Conservation (phyloP, 352 stramenopile genomes). For the Phytophthora constricta region DNA sequence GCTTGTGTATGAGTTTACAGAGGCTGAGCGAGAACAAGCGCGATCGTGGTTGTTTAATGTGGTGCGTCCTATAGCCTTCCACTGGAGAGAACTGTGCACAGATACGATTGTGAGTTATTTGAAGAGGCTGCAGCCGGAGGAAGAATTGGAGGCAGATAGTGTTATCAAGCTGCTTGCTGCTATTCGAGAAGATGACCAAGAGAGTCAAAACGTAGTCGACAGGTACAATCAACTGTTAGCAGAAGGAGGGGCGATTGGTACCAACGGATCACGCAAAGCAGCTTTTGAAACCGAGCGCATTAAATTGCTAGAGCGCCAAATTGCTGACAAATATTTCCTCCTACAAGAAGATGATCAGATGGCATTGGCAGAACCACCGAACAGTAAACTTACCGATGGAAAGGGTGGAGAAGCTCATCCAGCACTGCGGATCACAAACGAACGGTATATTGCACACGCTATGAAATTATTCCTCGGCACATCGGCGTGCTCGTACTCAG, state of each 20-base stretch:
- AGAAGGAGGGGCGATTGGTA: not conserved
- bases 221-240: constrained; percentile 17
- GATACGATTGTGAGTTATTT: constrained; percentile 51
- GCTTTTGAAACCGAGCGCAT: constrained; percentile 31
- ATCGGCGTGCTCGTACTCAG: constrained; percentile 37
- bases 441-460: constrained; percentile 55
- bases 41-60: constrained; percentile 28
- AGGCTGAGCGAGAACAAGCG: constrained; percentile 36
- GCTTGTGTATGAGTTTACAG: constrained; percentile 63
- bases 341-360: constrained; percentile 17
- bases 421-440: constrained; percentile 35
- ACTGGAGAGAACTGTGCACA: constrained; percentile 50
- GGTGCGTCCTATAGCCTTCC: constrained; percentile 48
- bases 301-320: constrained; percentile 30
- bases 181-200: constrained; percentile 32
- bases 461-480: constrained; percentile 47
- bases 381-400: not conserved
- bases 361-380: too few relatives aligned
- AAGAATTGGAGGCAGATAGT: not conserved
- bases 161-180: constrained; percentile 28
- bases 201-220: constrained; percentile 6
- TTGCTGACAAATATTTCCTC: constrained; percentile 44
- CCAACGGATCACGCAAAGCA: constrained; percentile 2
- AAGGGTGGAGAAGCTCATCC: not conserved
- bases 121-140: constrained; percentile 1